Conservation (phyloP, 2,329 filamentous ascomycete species). For the Xylaria sp. region DNA sequence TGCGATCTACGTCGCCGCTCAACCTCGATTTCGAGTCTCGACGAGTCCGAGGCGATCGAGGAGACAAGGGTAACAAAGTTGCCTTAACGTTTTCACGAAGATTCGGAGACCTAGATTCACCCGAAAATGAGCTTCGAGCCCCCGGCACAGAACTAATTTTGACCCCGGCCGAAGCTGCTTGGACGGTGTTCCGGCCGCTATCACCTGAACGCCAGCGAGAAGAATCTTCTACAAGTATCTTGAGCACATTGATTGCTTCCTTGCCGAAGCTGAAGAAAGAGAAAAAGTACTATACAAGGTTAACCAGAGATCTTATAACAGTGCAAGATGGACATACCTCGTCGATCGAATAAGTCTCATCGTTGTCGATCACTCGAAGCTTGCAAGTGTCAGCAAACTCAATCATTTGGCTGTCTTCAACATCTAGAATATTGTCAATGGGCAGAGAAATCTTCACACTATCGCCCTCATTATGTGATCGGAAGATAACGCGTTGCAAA, state of each 20-base stretch:
- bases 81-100: conserved; percentile 65
- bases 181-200: conserved; percentile 17
- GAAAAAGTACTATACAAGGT: conserved; percentile 81
- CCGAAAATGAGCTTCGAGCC: conserved; percentile 9
- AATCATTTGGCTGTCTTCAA: conserved; percentile 89
- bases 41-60: conserved; percentile 52
- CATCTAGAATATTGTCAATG: conserved; percentile 85
- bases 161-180: conserved; percentile 3
- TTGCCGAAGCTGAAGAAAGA: conserved; percentile 89
- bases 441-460: conserved; percentile 95
- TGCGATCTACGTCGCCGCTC: conserved; percentile 60
- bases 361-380: conserved; percentile 88
- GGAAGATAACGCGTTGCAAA: conserved; percentile 91
- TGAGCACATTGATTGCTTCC: conserved; percentile 81
- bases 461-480: conserved; percentile 93
- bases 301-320: conserved; percentile 25
- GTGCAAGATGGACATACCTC: conserved; percentile 61
- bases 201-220: conserved; percentile 51
- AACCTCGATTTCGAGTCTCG: conserved; percentile 57
- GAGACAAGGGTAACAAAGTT: conserved; percentile 63
- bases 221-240: conserved; percentile 71
- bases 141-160: conserved; percentile 24
- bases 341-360: conserved; percentile 93
- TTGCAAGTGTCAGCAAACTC: conserved; percentile 95
- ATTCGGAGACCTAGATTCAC: conserved; percentile 45